Evolutionary conservation across 768 basidiomycete genomes (phyloP).

Genomic region (Leccinum obscurum): DNA sequence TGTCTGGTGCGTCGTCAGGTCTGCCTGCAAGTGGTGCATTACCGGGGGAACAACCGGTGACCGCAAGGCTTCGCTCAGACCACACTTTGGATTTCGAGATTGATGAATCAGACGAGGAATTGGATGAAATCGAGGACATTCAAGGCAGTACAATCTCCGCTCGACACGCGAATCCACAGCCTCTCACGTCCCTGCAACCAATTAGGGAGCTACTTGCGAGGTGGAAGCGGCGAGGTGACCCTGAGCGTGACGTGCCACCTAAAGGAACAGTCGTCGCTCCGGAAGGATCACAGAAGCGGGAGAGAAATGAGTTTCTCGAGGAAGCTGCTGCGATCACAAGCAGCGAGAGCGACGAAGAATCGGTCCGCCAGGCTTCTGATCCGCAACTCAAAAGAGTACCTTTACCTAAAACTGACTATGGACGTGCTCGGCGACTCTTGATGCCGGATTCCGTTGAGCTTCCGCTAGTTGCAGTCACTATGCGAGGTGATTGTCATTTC

Average conservation of each 20-base stretch:
- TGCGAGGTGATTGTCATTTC: conserved; percentile 48
- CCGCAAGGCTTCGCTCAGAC: background rate
- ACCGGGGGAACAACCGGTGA: background rate
- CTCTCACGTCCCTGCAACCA: conserved; percentile 11
- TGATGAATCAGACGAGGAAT: conserved; percentile 2
- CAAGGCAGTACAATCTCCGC: background rate
- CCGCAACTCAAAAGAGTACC: conserved; percentile 29
- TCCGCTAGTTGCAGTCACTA: conserved; percentile 45
- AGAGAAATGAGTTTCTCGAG: conserved; percentile 7
- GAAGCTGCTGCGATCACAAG: conserved; percentile 16
- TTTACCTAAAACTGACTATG: conserved; percentile 35
- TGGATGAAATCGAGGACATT: background rate
- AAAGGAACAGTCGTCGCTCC: conserved; percentile 3
- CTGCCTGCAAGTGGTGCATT: background rate
- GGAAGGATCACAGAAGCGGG: conserved; percentile 8
- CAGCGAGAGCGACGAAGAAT: conserved; percentile 16
- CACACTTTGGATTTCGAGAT: conserved; percentile 11
- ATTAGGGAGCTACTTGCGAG: conserved; percentile 14
- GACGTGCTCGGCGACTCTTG: conserved; percentile 34
- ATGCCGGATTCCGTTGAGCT: conserved; percentile 28
- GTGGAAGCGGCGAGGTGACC: conserved; percentile 9
- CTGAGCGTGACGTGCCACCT: conserved; percentile 3
- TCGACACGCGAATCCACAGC: conserved; percentile 2
- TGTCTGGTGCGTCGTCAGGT: background rate
- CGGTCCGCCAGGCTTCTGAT: conserved; percentile 17